A percentile compares a stretch with the other conserved stretches of the same genome.
Evolutionary conservation across 2,329 filamentous ascomycete species (phyloP).

Genomic region (Beauveria sp.): DNA sequence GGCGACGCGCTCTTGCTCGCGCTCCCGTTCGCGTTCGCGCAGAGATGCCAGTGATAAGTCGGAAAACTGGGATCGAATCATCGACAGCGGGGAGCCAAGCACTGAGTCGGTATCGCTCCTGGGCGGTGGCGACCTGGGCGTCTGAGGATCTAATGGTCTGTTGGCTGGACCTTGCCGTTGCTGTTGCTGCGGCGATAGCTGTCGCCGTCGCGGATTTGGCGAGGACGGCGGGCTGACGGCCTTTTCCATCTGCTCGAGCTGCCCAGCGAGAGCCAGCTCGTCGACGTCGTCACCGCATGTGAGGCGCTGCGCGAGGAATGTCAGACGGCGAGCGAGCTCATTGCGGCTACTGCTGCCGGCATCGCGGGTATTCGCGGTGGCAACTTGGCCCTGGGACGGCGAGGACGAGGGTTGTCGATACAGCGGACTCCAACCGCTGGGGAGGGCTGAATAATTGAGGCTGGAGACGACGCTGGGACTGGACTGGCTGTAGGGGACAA

Average conservation of each 20-base stretch:
- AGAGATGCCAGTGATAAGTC: conserved; percentile 30
- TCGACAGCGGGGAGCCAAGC: conserved; percentile 28
- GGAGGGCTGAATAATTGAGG: conserved; percentile 3
- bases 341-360: conserved; percentile 24
- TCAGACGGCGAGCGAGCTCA: conserved; percentile 36
- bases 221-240: conserved; percentile 12
- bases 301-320: conserved; percentile 31
- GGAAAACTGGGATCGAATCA: conserved; percentile 32
- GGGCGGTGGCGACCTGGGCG: conserved; percentile 13
- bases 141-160: not conserved
- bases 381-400: conserved; percentile 1
- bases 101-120: conserved; percentile 18
- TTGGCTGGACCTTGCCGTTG: conserved; percentile 10
- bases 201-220: conserved; percentile 3
- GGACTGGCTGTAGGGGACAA: not conserved
- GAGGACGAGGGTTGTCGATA: not conserved
- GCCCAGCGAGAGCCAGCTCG: conserved; percentile 27
- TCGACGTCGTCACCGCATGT: conserved; percentile 27
- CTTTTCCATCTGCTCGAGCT: conserved; percentile 32
- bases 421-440: conserved; percentile 10
- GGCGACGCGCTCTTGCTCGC: conserved; percentile 17
- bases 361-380: not conserved
- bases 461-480: conserved; percentile 13
- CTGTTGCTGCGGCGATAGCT: not conserved
- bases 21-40: conserved; percentile 10